These are phyloP conservation scores for Populus euphratica DNA, from an alignment of 345 rosid genomes.

Conservation along the genomic window DNA sequence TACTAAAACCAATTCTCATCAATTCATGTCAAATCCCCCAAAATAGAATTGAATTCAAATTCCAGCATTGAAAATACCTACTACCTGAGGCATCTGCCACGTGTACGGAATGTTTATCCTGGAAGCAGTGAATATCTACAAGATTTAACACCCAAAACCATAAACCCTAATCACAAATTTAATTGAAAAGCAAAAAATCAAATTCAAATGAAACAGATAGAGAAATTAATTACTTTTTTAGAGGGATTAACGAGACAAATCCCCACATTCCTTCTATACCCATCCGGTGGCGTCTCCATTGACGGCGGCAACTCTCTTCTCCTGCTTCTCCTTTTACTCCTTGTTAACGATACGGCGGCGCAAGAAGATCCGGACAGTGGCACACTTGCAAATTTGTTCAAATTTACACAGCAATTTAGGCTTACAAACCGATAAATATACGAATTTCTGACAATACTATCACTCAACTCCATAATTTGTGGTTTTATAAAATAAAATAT, in stretches of 20 bases:
- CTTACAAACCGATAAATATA: conserved; percentile 10
- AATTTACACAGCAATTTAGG: conserved; percentile 18
- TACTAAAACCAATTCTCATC: not conserved
- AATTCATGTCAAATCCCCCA: not conserved
- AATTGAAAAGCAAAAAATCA: not conserved
- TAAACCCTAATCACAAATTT: not conserved
- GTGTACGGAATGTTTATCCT: conserved; percentile 21
- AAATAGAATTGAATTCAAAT: not conserved
- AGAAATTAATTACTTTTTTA: conserved; percentile 1
- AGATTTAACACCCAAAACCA: not conserved
- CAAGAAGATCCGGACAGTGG: conserved; percentile 15
- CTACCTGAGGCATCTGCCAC: conserved; percentile 38
- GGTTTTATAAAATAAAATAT: conserved; percentile 13
- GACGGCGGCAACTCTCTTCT: not conserved
- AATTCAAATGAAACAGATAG: not conserved
- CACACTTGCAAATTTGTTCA: conserved; percentile 27
- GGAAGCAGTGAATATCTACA: conserved; percentile 22
- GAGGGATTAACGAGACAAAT: conserved; percentile 25
- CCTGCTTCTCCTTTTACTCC: not conserved
- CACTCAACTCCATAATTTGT: conserved; percentile 41
- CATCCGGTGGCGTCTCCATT: conserved; percentile 24
- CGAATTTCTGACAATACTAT: conserved; percentile 22
- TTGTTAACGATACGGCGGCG: not conserved
- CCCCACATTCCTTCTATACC: conserved; percentile 29
- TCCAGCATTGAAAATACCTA: not conserved